Base-by-base conservation (phyloP, 2,329 filamentous ascomycete species). In the Penicillium italicum region DNA sequence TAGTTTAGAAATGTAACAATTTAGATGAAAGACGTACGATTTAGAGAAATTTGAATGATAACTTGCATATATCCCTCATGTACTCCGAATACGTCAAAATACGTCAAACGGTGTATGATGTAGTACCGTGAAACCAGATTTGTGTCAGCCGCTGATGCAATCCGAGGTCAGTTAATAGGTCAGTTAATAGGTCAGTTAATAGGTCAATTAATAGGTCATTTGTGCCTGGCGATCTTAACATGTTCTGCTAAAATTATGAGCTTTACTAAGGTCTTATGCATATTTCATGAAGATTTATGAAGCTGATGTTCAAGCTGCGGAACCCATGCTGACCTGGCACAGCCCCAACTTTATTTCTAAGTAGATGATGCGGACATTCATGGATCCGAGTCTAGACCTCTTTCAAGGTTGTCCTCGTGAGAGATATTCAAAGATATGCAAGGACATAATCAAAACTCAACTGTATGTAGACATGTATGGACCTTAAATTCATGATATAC, bases 101-200 rank as follows among this genome's bases (percentile, higher is more conserved):
- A n/a, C n/a, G n/a, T n/a, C n/a, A n/a, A n/a, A n/a, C n/a, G n/a
- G n/a, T n/a, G n/a, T n/a, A n/a, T n/a, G n/a, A n/a, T n/a, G n/a
- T n/a, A n/a, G n/a, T n/a, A n/a, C n/a, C n/a, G n/a, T 43, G 5
- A 48, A 48, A 53, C 51, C 47, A 47, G 50, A 40, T 53, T 47
- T 30, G 12, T n/a, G 34, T 31, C 40, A 38, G 45, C 53, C 47
- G 20, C 47, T 45, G 41, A 55, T 46, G 53, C 33, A 50, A 55
- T 54, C 28, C 34, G 8, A 37, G 9, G 4, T 36, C n/a, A 24
- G 52, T 12, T 40, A 36, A 44, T 44, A 31, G 40, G 33, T 11
- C 33, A 30, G 18, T n/a, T n/a, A n/a, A n/a, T n/a, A 37, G 9
- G 4, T 36, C n/a, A 24, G 52, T 12, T 40, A 36, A 44, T 44